Base-by-base conservation (phyloP, 768 basidiomycete genomes). In the Suillus luteus region DNA sequence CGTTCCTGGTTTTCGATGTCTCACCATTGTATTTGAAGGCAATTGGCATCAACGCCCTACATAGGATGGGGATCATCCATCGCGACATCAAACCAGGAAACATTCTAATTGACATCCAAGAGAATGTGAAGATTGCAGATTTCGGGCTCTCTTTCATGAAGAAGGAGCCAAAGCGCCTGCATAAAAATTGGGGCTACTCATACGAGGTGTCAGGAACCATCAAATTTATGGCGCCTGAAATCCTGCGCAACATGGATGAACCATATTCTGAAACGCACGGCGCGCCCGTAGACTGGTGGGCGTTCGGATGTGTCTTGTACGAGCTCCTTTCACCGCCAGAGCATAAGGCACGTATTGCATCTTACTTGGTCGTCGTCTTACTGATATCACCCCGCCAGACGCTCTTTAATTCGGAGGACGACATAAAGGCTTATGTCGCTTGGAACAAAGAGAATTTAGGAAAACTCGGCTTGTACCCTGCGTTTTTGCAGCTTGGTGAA, bases 271-370 rank as follows among this genome's bases (percentile, higher is more conserved):
- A 61, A 6, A 65, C 49, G 40, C 80, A 81, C 54, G 76, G 78
- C 11, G 58, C 64, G 0, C 67, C 69, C 1, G 75, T 80, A 14
- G 79, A 82, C 60, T 82, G 79, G 70, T 82, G 81, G 80, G 73
- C 72, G 0, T 67, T 80, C 12, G 80, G 81, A 8, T 80, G 80
- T 52, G 69, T 82, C 15, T 64, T 75, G 10, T 82, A 73, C 63
- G 79, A 81, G 64, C 63, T 82, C 12, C 72, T 79, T 44, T 69
- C 73, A 11, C 62, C 55, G 15, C 62, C 57, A 19, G 62, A 63
- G 24, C 68, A 72, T 43, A 57, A 68, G 64, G 79, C 77, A 62
- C n/a, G 24, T 61, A 27, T 55, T 38, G 17, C 43, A 24, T 37
- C 17, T 22, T 37, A 12, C 54, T 22, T 51, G 24, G 55, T 27